Evolutionary conservation across 2,329 filamentous ascomycete species (phyloP).

Genomic region (Magnaporthiopsis rhizophila): DNA sequence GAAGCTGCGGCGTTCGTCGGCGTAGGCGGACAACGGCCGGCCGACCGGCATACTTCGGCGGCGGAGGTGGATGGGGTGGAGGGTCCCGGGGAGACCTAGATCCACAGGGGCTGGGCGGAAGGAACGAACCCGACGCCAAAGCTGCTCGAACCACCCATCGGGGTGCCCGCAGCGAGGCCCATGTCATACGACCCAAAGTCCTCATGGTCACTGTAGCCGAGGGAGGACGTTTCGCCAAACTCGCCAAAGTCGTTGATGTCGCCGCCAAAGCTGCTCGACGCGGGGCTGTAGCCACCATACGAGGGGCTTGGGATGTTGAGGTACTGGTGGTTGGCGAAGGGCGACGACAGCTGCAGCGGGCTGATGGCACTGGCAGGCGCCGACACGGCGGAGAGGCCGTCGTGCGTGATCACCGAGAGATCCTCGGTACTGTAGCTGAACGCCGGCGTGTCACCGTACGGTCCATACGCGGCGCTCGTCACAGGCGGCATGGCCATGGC

Average conservation of each 20-base stretch:
- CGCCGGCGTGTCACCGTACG: constrained; percentile 45
- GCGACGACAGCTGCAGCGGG: constrained; percentile 48
- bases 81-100: constrained; percentile 38
- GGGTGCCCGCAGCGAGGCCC: constrained; percentile 35
- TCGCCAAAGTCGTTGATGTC: constrained; percentile 22
- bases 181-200: constrained; percentile 45
- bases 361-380: constrained; percentile 40
- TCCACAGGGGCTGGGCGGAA: constrained; percentile 56
- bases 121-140: constrained; percentile 53
- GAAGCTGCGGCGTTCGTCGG: constrained; percentile 2
- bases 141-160: constrained; percentile 37
- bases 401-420: constrained; percentile 45
- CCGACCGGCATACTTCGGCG: constrained; percentile 1
- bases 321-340: constrained; percentile 47
- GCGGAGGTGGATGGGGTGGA: constrained; percentile 17
- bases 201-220: constrained; percentile 55
- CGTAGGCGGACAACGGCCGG: constrained; percentile 1
- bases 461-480: constrained; percentile 34
- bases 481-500: constrained; percentile 32
- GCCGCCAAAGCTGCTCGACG: constrained; percentile 52
- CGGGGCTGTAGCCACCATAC: constrained; percentile 52
- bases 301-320: constrained; percentile 56
- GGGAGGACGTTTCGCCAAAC: constrained; percentile 32
- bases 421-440: constrained; percentile 60
- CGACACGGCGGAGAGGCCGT: constrained; percentile 21